Evolutionary conservation across 331 rosid genomes (phyloP), one percentile per base, ranked within the genome.

Genomic region (Pyracantha coccinea): DNA sequence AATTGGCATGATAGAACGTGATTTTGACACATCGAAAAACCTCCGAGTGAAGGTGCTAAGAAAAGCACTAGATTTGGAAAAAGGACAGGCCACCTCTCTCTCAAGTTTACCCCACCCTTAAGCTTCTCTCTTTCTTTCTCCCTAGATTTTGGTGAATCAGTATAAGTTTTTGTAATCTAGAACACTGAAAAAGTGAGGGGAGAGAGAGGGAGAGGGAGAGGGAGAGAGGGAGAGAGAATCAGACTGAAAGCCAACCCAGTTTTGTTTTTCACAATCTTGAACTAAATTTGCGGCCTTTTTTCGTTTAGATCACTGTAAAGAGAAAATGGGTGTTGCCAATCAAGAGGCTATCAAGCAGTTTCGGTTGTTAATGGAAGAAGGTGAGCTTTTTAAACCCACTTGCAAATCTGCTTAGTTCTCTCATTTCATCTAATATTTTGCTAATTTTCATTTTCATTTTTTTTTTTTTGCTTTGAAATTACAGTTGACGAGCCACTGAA

Each of bases 311-410:
- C 35, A 64, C 71, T 57, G 62, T 21, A 44, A 23, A 63, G 68
- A 71, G 20, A 32, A 58, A 68, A 95, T 95, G 99, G 97, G 86
- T 75, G 38, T 82, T 57, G 81, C 73, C 31, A 79, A 90, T 85
- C 87, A 79, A 72, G 96, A 92, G 72, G 97, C 97, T 58, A 71
- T 95, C 75, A 89, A 84, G 87, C 93, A 92, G 79, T 53, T 95
- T 68, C 79, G 82, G 73, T 61, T 88, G 79, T 73, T 92, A 58
- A 66, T 92, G 92, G 93, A 89, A 38, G 80, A 90, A 69, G 88
- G 97, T 88, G 53, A 66, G 86, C 58, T 53, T 71, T 31, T 71
- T 20, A 27, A 72, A 25, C 35, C 63, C 70, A 35, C 12, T 77
- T 83, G 71, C 58, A 38, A 33, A 52, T 47, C 73, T 19, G 61